phyloP scores from a whole-genome alignment of 2,329 filamentous ascomycete genomes.

The Huntiella savannae region DNA sequence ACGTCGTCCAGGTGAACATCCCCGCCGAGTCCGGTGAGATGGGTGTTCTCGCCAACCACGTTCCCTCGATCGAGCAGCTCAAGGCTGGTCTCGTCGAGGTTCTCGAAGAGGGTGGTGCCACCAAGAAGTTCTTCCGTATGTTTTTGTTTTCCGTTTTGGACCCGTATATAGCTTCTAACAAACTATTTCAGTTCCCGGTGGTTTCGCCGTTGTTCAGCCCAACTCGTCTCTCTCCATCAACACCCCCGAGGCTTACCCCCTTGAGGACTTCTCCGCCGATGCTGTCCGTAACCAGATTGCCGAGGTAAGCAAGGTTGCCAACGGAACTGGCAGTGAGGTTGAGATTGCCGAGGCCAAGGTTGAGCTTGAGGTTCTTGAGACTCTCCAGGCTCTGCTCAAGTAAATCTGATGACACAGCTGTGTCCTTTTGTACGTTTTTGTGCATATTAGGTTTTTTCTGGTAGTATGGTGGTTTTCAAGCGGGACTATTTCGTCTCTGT shows the following conservation, averaged over 20 bases:
- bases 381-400: conserved; percentile 12
- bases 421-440: background rate
- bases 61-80: conserved; percentile 95
- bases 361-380: conserved; percentile 52
- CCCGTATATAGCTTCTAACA: background rate
- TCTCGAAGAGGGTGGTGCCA: conserved; percentile 71
- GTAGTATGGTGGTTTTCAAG: too few species aligned
- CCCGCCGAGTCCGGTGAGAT: conserved; percentile 96
- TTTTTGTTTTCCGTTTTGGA: conserved; percentile 15
- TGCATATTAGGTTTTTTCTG: background rate
- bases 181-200: conserved; percentile 57
- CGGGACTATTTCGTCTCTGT: too few species aligned
- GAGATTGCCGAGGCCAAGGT: conserved; percentile 98
- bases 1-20: conserved; percentile 91
- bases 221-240: conserved; percentile 94
- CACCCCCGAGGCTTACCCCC: conserved; percentile 80
- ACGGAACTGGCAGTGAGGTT: conserved; percentile 79
- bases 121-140: conserved; percentile 98
- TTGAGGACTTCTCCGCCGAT: conserved; percentile 92
- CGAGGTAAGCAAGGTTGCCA: conserved; percentile 89
- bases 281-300: conserved; percentile 75
- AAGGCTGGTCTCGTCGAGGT: conserved; percentile 92
- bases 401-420: conserved; percentile 7
- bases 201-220: conserved; percentile 92
- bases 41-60: conserved; percentile 98